A percentile compares a stretch with the other conserved stretches of the same genome.
phyloP scores from a whole-genome alignment of 1,139 yeast genomes.

The Scheffersomyces cryptocercus region DNA sequence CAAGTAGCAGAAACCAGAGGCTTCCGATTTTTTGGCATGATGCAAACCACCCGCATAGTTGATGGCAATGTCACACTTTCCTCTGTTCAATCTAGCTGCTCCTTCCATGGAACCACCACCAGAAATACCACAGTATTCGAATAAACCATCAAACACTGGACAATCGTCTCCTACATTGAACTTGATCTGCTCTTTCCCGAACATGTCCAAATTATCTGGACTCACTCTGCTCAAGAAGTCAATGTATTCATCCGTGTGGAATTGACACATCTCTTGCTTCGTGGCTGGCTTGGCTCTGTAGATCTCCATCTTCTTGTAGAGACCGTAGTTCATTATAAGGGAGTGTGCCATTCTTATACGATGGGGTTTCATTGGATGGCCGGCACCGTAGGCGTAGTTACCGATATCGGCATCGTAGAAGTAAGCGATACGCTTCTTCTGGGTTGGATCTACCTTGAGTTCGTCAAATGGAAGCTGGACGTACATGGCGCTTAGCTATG shows the following conservation, averaged over 20 bases:
- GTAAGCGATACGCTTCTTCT: slow-evolving; percentile 48
- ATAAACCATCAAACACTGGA: slow-evolving; percentile 94
- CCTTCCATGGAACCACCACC: slow-evolving; percentile 99
- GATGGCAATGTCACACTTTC: slow-evolving; percentile 93
- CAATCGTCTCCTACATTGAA: slow-evolving; percentile 98
- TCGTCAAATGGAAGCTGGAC: slow-evolving; percentile 50
- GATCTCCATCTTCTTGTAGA: slow-evolving; percentile 95
- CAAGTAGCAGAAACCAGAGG: slow-evolving; percentile 93
- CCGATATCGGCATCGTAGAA: slow-evolving; percentile 81
- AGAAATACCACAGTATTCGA: slow-evolving; percentile 89
- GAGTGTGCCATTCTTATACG: slow-evolving; percentile 99
- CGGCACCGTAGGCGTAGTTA: slow-evolving; percentile 96
- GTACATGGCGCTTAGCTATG: slow-evolving; percentile 26
- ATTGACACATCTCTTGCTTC: slow-evolving; percentile 97
- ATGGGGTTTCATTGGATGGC: slow-evolving; percentile 98
- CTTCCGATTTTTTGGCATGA: slow-evolving; percentile 95
- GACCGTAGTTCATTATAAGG: slow-evolving; percentile 93
- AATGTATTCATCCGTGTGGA: slow-evolving; percentile 95
- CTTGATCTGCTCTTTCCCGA: slow-evolving; percentile 88
- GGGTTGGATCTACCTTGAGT: slow-evolving; percentile 39
- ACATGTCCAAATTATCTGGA: slow-evolving; percentile 90
- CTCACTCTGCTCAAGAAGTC: slow-evolving; percentile 92
- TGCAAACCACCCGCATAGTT: slow-evolving; percentile 98
- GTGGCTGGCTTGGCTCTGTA: slow-evolving; percentile 98
- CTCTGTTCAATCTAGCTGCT: slow-evolving; percentile 87